Evolutionary conservation across 2,329 filamentous ascomycete species (phyloP), one percentile per base, ranked within the genome.

Genomic region (Chaetothyriales sp.): DNA sequence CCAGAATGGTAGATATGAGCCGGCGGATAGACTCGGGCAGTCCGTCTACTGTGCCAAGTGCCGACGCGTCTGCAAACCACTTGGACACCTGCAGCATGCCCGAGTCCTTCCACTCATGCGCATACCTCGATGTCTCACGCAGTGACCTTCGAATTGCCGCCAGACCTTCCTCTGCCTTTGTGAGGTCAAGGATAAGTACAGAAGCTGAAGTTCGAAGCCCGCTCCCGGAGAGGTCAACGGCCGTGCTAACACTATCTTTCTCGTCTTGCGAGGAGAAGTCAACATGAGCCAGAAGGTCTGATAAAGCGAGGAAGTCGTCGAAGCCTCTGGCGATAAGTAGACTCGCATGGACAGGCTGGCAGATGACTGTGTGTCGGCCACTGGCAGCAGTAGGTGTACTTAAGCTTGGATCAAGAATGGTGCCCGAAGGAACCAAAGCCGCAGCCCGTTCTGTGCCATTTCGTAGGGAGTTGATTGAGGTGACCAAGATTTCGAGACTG

Each of bases 261-360:
- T 54, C 63, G 57, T 59, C 64, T 65, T 54, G 68, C 64, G 1
- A 69, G 47, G 37, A 71, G 55, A 18, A 72, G 67, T 46, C 53
- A 4, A 47, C 56, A 47, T 46, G 58, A 56, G 33, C 65, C 61
- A 44, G 64, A 62, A 15, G 65, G 65, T 56, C 72, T 65, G 43
- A 65, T 60, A 46, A 70, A 64, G 65, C 59, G 33, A 70, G 61
- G 1, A 84, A 79, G 6, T 85, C 87, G 50, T 78, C 70, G 2
- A 94, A 69, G 0, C 87, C 89, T 47, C 86, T 77, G 0, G 81
- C 82, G 7, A 94, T 77, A 8, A 95, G 61, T 15, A 95, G 68
- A 0, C 83, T 80, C 63, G 83, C 86, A 64, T 97, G 90, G 1
- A 95, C 88, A 0, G 90, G 89, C 45, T 87, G 88, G 5, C 81